phyloP scores from a whole-genome alignment of 2,329 filamentous ascomycete genomes.

The Metarhizium guizhouense region DNA sequence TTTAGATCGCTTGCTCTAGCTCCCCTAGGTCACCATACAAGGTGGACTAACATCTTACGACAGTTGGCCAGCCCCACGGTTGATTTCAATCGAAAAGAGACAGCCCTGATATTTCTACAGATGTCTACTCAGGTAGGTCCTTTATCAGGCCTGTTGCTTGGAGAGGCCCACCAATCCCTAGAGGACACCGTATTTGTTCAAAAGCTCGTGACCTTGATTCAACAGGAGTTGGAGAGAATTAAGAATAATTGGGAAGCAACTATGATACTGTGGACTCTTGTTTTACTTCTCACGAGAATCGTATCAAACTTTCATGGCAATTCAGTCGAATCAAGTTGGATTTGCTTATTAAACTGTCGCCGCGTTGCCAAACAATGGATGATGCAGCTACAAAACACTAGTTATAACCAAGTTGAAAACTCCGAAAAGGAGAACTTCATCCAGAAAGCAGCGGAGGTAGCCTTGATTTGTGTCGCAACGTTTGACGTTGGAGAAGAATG shows the following conservation, averaged over 20 bases:
- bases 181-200: conserved; percentile 21
- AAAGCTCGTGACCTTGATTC: neutral
- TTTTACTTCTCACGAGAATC: neutral
- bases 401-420: neutral
- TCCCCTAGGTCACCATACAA: conserved; percentile 35
- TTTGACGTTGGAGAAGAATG: neutral
- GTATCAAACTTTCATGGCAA: neutral
- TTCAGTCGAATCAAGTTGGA: neutral
- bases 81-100: conserved; percentile 41
- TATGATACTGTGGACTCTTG: neutral
- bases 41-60: conserved; percentile 47
- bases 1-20: conserved; percentile 43
- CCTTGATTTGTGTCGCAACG: neutral
- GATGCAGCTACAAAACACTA: neutral
- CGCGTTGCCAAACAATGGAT: neutral
- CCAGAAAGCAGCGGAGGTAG: neutral
- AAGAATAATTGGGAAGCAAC: conserved; percentile 3
- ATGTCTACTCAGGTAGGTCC: conserved; percentile 38
- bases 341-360: neutral
- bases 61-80: conserved; percentile 39
- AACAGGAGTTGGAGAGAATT: neutral
- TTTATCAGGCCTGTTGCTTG: neutral
- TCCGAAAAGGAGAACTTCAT: neutral
- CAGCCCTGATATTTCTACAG: conserved; percentile 38
- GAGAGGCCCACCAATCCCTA: conserved; percentile 28